These are phyloP conservation scores for Podospora fimiseda DNA, from an alignment of 495 filamentous ascomycete genomes.

Conservation along the genomic window DNA sequence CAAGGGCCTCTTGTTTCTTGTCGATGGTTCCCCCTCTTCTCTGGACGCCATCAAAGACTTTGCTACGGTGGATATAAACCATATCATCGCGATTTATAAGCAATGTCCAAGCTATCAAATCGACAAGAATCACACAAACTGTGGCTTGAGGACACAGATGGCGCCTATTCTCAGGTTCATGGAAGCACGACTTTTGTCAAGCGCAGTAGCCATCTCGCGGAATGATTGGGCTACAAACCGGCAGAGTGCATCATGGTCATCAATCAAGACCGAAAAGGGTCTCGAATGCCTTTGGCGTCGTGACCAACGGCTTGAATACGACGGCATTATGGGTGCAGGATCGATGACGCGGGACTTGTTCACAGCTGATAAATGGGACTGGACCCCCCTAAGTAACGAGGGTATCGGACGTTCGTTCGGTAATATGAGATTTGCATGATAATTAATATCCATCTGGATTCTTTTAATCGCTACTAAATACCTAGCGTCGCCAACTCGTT, in stretches of 20 bases:
- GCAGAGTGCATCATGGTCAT: slow-evolving; percentile 27
- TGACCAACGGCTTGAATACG: slow-evolving; percentile 36
- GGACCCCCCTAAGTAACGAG: slow-evolving; percentile 40
- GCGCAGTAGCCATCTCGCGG: slow-evolving; percentile 39
- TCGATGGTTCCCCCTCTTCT: slow-evolving; percentile 34
- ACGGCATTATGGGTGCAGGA: slow-evolving; percentile 34
- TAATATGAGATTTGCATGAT: not conserved
- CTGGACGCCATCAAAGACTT: slow-evolving; percentile 22
- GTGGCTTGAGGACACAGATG: slow-evolving; percentile 63
- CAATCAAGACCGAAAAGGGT: not conserved
- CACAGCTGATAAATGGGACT: slow-evolving; percentile 53
- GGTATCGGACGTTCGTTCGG: not conserved
- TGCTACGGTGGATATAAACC: slow-evolving; percentile 29
- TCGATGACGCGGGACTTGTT: slow-evolving; percentile 47
- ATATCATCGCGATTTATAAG: slow-evolving; percentile 29
- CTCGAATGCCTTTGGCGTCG: too few species aligned
- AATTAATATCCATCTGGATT: too few species aligned
- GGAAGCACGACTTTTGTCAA: slow-evolving; percentile 41
- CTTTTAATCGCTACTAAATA: too few species aligned
- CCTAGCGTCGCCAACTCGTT: too few species aligned
- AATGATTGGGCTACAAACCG: slow-evolving; percentile 41
- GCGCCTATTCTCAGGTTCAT: slow-evolving; percentile 63
- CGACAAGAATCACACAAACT: slow-evolving; percentile 69
- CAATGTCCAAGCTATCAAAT: slow-evolving; percentile 71
- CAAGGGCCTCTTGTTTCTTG: slow-evolving; percentile 45